A percentile compares a stretch with the other conserved stretches of the same genome.
Evolutionary conservation across 306 rosid genomes (phyloP).

Genomic region (Alnus glutinosa): DNA sequence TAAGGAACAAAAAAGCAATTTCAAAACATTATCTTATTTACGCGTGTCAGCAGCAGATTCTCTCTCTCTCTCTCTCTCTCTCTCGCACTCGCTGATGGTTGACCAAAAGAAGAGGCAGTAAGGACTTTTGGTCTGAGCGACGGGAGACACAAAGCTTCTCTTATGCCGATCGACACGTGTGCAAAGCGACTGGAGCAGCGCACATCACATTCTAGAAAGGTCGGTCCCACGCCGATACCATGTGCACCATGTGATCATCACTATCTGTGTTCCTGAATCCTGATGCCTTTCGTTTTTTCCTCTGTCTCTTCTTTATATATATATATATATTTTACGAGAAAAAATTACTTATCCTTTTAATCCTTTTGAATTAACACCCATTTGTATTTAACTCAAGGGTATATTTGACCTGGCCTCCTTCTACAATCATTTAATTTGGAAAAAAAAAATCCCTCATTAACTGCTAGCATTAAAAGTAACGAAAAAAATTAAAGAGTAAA

Average conservation of each 20-base stretch:
- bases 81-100: not conserved
- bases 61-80: not conserved
- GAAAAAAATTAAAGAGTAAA: too few relatives aligned
- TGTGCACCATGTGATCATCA: conserved; percentile 35
- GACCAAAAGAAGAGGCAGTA: not conserved
- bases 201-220: not conserved
- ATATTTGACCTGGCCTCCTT: too few relatives aligned
- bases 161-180: conserved; percentile 32
- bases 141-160: conserved; percentile 5
- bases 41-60: conserved; percentile 24
- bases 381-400: too few relatives aligned
- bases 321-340: too few relatives aligned
- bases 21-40: not conserved
- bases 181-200: conserved; percentile 24
- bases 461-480: too few relatives aligned
- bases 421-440: too few relatives aligned
- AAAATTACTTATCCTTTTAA: too few relatives aligned
- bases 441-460: too few relatives aligned
- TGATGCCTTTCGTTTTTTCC: not conserved
- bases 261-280: not conserved
- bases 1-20: not conserved
- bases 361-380: too few relatives aligned
- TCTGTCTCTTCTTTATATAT: not conserved
- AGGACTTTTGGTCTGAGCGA: conserved; percentile 30
- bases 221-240: conserved; percentile 16